phyloP scores from a whole-genome alignment of 108 stramenopile species.

The Pseudonitzschia delicatissima region DNA sequence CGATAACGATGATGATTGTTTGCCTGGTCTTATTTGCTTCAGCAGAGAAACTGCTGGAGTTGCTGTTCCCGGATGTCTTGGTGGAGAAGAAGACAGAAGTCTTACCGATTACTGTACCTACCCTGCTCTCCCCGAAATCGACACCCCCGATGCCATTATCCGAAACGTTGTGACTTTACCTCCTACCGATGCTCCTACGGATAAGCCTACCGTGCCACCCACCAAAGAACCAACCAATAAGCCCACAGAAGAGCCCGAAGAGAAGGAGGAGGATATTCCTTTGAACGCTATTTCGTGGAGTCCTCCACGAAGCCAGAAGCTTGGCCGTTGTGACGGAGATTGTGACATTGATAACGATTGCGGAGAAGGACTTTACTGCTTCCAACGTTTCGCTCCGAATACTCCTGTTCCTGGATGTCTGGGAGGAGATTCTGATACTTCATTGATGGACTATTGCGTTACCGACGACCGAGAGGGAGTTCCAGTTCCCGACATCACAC shows the following conservation, averaged over 20 bases:
- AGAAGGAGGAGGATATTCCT: not conserved
- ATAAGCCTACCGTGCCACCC: slow-evolving; percentile 2
- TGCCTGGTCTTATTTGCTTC: slow-evolving; percentile 27
- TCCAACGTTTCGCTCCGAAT: slow-evolving; percentile 18
- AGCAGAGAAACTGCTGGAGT: slow-evolving; percentile 27
- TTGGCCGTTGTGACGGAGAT: slow-evolving; percentile 41
- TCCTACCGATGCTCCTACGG: not conserved
- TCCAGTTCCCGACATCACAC: not conserved
- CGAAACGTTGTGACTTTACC: not conserved
- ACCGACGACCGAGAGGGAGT: not conserved
- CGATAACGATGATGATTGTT: slow-evolving; percentile 43
- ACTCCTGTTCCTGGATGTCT: slow-evolving; percentile 23
- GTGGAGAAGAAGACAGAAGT: slow-evolving; percentile 28
- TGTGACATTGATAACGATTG: slow-evolving; percentile 43
- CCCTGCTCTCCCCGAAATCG: not conserved
- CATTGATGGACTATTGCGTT: slow-evolving; percentile 18
- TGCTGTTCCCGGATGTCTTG: slow-evolving; percentile 36
- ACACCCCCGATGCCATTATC: not conserved
- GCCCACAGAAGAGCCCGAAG: not conserved
- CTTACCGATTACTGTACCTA: slow-evolving; percentile 33
- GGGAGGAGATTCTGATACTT: slow-evolving; percentile 5
- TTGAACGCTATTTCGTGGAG: slow-evolving; percentile 10
- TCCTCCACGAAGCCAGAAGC: not conserved
- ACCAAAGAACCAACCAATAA: not conserved
- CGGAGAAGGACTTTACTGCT: slow-evolving; percentile 33